Percentiles rank a stretch among this genome's conserved stretches.
Evolutionary conservation across 2,329 filamentous ascomycete species (phyloP).

Genomic region (Xylariales sp.): DNA sequence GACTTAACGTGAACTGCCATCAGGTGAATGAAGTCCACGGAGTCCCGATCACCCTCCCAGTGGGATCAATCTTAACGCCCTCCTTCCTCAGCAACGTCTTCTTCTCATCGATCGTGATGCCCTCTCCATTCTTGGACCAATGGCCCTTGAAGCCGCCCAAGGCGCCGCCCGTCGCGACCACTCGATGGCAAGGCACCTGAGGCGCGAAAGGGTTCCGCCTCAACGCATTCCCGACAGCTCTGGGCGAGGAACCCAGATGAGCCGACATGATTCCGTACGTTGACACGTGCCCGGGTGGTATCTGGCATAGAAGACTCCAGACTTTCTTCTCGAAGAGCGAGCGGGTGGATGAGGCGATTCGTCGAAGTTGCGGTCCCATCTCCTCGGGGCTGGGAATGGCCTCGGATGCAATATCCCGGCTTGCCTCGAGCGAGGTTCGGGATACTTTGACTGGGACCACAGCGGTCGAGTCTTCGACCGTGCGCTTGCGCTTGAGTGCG

Average conservation of each 20-base stretch:
- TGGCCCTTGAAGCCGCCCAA: conserved; percentile 69
- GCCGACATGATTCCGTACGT: conserved; percentile 71
- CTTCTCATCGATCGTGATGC: conserved; percentile 61
- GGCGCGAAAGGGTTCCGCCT: conserved; percentile 79
- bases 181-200: conserved; percentile 74
- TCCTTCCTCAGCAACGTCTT: conserved; percentile 55
- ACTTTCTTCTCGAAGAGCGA: conserved; percentile 59
- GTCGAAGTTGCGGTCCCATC: conserved; percentile 36
- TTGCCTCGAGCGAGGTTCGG: conserved; percentile 1
- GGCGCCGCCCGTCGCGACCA: conserved; percentile 68
- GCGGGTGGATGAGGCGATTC: conserved; percentile 38
- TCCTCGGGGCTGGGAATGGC: conserved; percentile 13
- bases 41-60: conserved; percentile 56
- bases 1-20: too few relatives aligned
- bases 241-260: conserved; percentile 33
- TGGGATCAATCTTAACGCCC: conserved; percentile 59
- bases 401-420: conserved; percentile 7
- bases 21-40: conserved; percentile 41
- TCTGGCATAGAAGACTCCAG: conserved; percentile 69
- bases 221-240: conserved; percentile 42
- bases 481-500: conserved; percentile 23
- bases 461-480: conserved; percentile 2
- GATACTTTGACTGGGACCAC: conserved; percentile 11
- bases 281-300: conserved; percentile 69
- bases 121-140: conserved; percentile 57